These are phyloP conservation scores for Silene uniflora DNA, from an alignment of 148 eudicot species.

Conservation along the genomic window DNA sequence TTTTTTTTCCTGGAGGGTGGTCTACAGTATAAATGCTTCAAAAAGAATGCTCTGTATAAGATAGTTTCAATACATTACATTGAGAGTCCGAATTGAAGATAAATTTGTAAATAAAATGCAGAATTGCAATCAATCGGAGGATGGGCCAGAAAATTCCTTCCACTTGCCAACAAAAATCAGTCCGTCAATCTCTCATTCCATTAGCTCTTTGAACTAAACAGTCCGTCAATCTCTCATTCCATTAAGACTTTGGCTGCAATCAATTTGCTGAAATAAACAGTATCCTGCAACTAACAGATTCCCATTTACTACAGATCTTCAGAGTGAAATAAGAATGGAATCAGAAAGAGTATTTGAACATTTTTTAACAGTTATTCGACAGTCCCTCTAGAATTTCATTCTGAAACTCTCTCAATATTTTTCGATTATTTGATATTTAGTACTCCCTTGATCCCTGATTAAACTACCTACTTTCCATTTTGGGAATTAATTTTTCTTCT, in stretches of 20 bases:
- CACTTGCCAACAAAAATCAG: background rate
- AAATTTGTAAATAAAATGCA: background rate
- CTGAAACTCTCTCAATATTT: too few relatives aligned
- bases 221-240: background rate
- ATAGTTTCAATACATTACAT: too few relatives aligned
- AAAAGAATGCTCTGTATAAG: too few relatives aligned
- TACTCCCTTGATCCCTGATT: too few relatives aligned
- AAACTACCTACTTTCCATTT: too few relatives aligned
- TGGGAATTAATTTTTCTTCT: background rate
- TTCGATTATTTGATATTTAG: too few relatives aligned
- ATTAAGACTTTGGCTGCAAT: background rate
- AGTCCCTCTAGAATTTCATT: too few relatives aligned
- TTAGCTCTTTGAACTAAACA: too few relatives aligned
- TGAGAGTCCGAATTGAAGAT: too few relatives aligned
- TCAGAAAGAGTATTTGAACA: background rate
- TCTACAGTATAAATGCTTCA: too few relatives aligned
- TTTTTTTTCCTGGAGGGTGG: too few relatives aligned
- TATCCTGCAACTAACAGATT: conserved; percentile 3
- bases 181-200: background rate
- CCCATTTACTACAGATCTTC: background rate
- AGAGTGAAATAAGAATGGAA: background rate
- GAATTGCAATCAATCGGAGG: background rate
- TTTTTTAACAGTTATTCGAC: too few relatives aligned
- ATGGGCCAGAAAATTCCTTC: background rate
- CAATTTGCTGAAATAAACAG: background rate